Conservation (phyloP, 2,329 filamentous ascomycete genomes). For the Epichloe scottii region DNA sequence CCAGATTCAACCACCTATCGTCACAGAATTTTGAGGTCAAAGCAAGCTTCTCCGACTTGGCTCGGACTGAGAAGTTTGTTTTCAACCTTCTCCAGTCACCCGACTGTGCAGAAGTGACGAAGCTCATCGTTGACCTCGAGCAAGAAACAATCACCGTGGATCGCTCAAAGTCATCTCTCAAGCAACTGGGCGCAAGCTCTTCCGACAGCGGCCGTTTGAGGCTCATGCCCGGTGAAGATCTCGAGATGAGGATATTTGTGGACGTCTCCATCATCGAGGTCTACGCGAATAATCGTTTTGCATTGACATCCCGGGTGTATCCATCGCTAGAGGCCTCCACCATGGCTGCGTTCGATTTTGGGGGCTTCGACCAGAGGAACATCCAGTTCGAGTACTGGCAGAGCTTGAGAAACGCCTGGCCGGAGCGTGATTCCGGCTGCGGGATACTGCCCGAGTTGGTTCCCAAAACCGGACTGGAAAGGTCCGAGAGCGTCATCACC, state of each 20-base stretch:
- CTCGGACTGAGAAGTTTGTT: slow-evolving; percentile 4
- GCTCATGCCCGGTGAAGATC: slow-evolving; percentile 9
- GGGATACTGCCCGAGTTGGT: slow-evolving; percentile 4
- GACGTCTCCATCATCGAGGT: slow-evolving; percentile 13
- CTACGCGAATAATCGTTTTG: slow-evolving; percentile 12
- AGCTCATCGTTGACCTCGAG: slow-evolving; percentile 8
- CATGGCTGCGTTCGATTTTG: neutral
- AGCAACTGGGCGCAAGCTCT: slow-evolving; percentile 1
- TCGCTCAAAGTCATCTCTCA: slow-evolving; percentile 9
- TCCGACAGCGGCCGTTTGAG: slow-evolving; percentile 2
- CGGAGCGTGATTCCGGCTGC: neutral
- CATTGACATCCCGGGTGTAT: slow-evolving; percentile 12
- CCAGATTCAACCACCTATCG: neutral
- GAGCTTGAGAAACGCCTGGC: slow-evolving; percentile 3
- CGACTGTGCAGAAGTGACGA: slow-evolving; percentile 7
- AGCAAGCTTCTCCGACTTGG: slow-evolving; percentile 3
- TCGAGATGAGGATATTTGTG: slow-evolving; percentile 10
- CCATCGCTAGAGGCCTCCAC: slow-evolving; percentile 7
- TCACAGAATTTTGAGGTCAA: slow-evolving; percentile 5
- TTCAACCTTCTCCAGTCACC: slow-evolving; percentile 5
- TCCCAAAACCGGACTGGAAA: neutral
- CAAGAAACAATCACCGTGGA: slow-evolving; percentile 10
- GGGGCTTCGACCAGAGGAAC: neutral
- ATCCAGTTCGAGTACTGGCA: slow-evolving; percentile 4
- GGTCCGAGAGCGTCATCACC: neutral